Evolutionary conservation across 2,329 filamentous ascomycete species (phyloP), one percentile per base, ranked within the genome.

Genomic region (Samsoniella hepiali): DNA sequence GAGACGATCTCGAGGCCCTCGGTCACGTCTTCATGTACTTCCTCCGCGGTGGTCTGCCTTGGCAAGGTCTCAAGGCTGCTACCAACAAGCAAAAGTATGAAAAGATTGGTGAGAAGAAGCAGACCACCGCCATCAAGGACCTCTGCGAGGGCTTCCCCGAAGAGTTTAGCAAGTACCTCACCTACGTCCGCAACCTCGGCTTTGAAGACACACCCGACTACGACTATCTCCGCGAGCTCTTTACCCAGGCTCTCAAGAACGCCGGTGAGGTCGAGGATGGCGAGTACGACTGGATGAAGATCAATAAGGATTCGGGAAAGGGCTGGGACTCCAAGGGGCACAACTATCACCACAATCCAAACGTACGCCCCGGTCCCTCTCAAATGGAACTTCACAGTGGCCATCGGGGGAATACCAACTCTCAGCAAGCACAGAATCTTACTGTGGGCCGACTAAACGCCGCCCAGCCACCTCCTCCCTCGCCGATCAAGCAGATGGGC

Each of bases 41-140:
- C 75, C 76, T 90, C 51, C 82, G 87, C n/a, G 88, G 88, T 54
- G 86, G 86, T 8, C 80, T 90, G 62, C 88, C 88, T 42, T 91
- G 88, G 88, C 87, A 91, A 73, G 88, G 87, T 10, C 79, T 91
- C 67, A 90, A 90, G 79, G 87, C 88, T 74, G 88, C 87, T 36
- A 90, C 88, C 54, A 90, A 90, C 77, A 89, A 99, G 86, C 95
- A 99, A 76, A 99, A 99, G 81, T 99, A 99, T 76, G 95, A 99
- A 81, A 98, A 98, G 85, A 99, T 99, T 78, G 95, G 95, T 53
- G 94, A 99, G 83, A 98, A 99, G 89, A 99, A 99, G 83, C 95
- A 98, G 81, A 97, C 94, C 0, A 98, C 95, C 29, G 86, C 87
- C 5, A 96, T 99, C 80, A 97, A 97, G 81, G 95, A 99, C 72